Conservation (phyloP, 352 stramenopile species). For the Globisporangium echinulatum region DNA sequence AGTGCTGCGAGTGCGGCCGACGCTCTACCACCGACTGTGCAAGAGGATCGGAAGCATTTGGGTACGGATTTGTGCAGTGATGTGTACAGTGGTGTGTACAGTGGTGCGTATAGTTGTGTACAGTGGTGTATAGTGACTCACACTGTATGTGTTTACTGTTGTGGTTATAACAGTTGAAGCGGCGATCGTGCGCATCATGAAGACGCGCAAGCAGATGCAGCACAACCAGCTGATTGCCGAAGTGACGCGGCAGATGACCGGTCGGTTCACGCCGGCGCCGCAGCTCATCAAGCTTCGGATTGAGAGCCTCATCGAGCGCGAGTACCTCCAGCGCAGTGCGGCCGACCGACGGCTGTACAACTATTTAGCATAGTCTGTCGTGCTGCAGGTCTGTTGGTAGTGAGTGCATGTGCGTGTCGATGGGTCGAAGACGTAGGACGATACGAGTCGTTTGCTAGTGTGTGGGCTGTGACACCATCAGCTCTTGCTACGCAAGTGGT, state of each 20-base stretch:
- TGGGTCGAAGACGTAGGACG: too few relatives aligned
- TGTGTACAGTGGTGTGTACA: neutral
- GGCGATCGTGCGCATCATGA: slow-evolving; percentile 95
- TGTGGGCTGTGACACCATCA: too few relatives aligned
- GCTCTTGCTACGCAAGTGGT: too few relatives aligned
- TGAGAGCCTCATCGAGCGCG: slow-evolving; percentile 98
- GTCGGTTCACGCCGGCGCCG: slow-evolving; percentile 91
- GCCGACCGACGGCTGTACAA: slow-evolving; percentile 93
- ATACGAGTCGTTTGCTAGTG: too few relatives aligned
- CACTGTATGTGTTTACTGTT: too few relatives aligned
- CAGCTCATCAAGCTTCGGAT: slow-evolving; percentile 98
- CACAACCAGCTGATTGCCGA: slow-evolving; percentile 91
- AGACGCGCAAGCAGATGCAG: slow-evolving; percentile 89
- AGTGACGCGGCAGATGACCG: slow-evolving; percentile 79
- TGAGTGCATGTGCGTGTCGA: neutral
- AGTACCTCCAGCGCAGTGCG: slow-evolving; percentile 96
- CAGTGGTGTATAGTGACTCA: too few relatives aligned
- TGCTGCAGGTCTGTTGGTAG: neutral
- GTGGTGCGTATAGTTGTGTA: too few relatives aligned
- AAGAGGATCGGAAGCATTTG: slow-evolving; percentile 95
- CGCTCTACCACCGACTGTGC: slow-evolving; percentile 85
- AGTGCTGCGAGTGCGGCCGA: slow-evolving; percentile 49
- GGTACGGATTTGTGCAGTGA: slow-evolving; percentile 16
- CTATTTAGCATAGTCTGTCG: slow-evolving; percentile 92
- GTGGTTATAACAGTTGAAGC: slow-evolving; percentile 60